A percentile compares a stretch with the other conserved stretches of the same genome.
These are phyloP conservation scores for Pseudofabraea citricarpa DNA, from an alignment of 2,329 filamentous ascomycete species.

Conservation along the genomic window DNA sequence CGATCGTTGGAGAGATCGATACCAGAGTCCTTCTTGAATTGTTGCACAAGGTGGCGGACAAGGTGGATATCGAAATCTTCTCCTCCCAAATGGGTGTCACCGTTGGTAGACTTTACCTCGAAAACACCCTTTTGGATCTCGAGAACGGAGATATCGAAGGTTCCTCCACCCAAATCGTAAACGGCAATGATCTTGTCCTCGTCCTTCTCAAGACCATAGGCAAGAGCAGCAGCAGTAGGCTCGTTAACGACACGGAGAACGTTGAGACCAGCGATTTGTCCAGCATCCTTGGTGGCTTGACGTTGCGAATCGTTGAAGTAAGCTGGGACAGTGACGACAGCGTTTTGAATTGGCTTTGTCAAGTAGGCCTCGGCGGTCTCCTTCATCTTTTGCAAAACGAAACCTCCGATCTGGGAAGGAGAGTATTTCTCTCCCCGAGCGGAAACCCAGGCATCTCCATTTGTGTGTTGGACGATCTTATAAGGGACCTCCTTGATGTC, in stretches of 20 bases:
- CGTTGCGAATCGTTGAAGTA: slow-evolving; percentile 99
- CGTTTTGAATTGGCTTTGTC: slow-evolving; percentile 87
- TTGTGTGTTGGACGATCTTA: slow-evolving; percentile 96
- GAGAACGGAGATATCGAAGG: slow-evolving; percentile 97
- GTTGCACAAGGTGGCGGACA: slow-evolving; percentile 86
- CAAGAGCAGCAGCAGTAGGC: slow-evolving; percentile 91
- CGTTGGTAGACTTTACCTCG: slow-evolving; percentile 98
- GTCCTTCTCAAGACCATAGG: slow-evolving; percentile 95
- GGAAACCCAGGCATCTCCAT: slow-evolving; percentile 94
- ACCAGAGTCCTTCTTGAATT: slow-evolving; percentile 94
- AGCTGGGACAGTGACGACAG: slow-evolving; percentile 91
- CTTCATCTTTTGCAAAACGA: slow-evolving; percentile 98
- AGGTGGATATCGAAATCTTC: slow-evolving; percentile 97
- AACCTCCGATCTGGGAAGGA: slow-evolving; percentile 96
- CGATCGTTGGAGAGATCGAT: slow-evolving; percentile 88
- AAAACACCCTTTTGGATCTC: slow-evolving; percentile 98
- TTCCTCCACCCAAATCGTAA: slow-evolving; percentile 97
- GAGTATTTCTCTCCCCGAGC: slow-evolving; percentile 94
- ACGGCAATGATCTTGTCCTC: slow-evolving; percentile 85
- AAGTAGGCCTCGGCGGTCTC: slow-evolving; percentile 95
- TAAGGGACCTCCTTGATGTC: slow-evolving; percentile 97
- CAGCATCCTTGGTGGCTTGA: slow-evolving; percentile 97
- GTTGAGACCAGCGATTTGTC: slow-evolving; percentile 92
- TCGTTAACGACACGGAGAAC: slow-evolving; percentile 98
- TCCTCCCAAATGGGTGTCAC: slow-evolving; percentile 96